Conservation (phyloP, 208 protist genomes). For the Leishmania aethiopica region DNA sequence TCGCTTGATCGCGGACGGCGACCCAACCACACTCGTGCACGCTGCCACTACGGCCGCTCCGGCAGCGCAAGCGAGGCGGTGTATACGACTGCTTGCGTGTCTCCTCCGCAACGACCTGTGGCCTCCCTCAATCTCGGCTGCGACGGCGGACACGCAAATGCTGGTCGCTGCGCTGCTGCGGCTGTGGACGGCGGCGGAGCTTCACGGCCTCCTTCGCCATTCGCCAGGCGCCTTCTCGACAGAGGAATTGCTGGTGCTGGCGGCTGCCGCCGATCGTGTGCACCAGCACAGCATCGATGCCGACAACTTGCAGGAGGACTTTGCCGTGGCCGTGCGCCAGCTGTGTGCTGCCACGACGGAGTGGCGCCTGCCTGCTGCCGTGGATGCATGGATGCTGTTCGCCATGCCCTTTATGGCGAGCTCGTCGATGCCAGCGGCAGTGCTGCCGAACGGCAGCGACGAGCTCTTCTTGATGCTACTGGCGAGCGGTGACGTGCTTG, state of each 20-base stretch:
- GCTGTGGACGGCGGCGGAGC: conserved; percentile 14
- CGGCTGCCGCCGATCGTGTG: conserved; percentile 16
- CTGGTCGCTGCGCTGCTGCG: conserved; percentile 13
- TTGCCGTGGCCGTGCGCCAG: conserved; percentile 3
- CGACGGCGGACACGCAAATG: neutral
- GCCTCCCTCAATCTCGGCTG: conserved; percentile 3
- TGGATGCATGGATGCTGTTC: conserved; percentile 33
- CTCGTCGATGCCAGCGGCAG: neutral
- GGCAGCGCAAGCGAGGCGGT: conserved; percentile 9
- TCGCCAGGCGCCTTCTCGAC: conserved; percentile 22
- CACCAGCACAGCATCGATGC: neutral
- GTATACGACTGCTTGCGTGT: conserved; percentile 25
- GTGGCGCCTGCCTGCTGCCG: conserved; percentile 26
- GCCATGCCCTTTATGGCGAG: conserved; percentile 4
- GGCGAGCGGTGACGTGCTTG: conserved; percentile 20
- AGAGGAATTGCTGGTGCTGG: conserved; percentile 34
- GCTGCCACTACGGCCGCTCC: conserved; percentile 13
- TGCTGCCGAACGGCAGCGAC: neutral
- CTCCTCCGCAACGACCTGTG: conserved; percentile 31
- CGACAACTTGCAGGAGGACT: neutral
- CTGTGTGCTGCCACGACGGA: conserved; percentile 3
- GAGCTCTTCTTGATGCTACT: conserved; percentile 13
- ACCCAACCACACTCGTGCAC: conserved; percentile 8
- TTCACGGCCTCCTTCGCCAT: conserved; percentile 8
- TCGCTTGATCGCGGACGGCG: conserved; percentile 2